Evolutionary conservation across 139 green algal genomes (phyloP).

Genomic region (Picochlorum sp.): DNA sequence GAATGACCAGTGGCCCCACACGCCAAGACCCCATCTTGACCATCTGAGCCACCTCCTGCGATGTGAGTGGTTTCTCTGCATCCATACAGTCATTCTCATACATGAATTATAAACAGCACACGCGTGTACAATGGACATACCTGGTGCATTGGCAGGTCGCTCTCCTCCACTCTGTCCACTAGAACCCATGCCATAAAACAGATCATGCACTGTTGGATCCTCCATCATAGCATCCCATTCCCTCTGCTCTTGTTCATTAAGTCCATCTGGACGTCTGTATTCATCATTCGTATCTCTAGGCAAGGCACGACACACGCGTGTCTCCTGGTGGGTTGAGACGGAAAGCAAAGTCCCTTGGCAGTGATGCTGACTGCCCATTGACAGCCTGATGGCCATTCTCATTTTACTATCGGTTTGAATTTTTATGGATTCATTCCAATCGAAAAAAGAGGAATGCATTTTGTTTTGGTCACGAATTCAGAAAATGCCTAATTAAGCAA

Average conservation of each 20-base stretch:
- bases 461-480: too few relatives aligned
- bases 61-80: neutral
- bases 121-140: conserved; percentile 1
- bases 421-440: too few relatives aligned
- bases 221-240: neutral
- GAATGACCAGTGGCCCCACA: conserved; percentile 34
- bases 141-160: conserved; percentile 9
- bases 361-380: too few relatives aligned
- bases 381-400: too few relatives aligned
- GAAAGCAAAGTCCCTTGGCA: too few relatives aligned
- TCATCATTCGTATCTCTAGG: too few relatives aligned
- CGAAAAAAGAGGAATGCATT: too few relatives aligned
- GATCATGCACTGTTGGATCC: conserved; percentile 6
- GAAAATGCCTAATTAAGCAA: too few relatives aligned
- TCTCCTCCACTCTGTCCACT: neutral
- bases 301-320: too few relatives aligned
- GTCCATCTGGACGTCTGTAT: neutral
- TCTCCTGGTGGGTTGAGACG: too few relatives aligned
- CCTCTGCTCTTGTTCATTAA: neutral
- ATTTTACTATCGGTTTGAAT: too few relatives aligned
- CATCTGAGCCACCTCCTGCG: conserved; percentile 23
- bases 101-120: neutral
- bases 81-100: neutral
- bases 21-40: conserved; percentile 62
- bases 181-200: conserved; percentile 7